A percentile compares a stretch with the other conserved stretches of the same genome.
phyloP scores from a whole-genome alignment of 2,329 filamentous ascomycete genomes.

The Exophiala aquamarina region DNA sequence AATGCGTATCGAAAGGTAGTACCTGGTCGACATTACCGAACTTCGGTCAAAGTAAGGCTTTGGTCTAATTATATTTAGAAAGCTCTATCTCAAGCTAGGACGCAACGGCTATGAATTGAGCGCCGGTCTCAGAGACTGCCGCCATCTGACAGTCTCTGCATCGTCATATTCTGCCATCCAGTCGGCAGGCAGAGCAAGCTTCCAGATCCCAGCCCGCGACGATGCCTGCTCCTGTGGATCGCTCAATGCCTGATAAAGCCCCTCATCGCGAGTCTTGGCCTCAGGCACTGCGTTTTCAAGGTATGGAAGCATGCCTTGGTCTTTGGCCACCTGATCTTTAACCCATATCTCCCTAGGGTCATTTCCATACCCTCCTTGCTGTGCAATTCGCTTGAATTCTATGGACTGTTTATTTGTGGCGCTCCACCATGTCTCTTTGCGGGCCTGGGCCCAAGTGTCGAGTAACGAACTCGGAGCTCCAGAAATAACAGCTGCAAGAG shows the following conservation, averaged over 20 bases:
- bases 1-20: too few relatives aligned
- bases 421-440: slow-evolving; percentile 36
- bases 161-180: slow-evolving; percentile 12
- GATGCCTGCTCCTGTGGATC: neutral
- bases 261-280: slow-evolving; percentile 2
- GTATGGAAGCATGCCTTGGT: neutral
- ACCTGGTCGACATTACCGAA: too few relatives aligned
- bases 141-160: neutral
- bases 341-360: slow-evolving; percentile 3
- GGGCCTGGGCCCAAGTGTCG: slow-evolving; percentile 41
- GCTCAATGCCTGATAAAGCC: neutral
- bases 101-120: neutral
- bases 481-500: slow-evolving; percentile 47
- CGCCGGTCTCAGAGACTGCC: neutral
- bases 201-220: slow-evolving; percentile 2
- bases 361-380: slow-evolving; percentile 8
- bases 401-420: slow-evolving; percentile 4
- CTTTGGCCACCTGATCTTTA: neutral
- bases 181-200: slow-evolving; percentile 3
- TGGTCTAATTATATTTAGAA: too few relatives aligned
- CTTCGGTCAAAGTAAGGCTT: too few relatives aligned
- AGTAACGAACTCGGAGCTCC: slow-evolving; percentile 41
- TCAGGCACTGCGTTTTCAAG: slow-evolving; percentile 4
- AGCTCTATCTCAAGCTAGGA: too few relatives aligned
- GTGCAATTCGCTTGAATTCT: slow-evolving; percentile 11